These are phyloP conservation scores for Endocarpon pusillum DNA, from an alignment of 495 filamentous ascomycete genomes.

Conservation along the genomic window DNA sequence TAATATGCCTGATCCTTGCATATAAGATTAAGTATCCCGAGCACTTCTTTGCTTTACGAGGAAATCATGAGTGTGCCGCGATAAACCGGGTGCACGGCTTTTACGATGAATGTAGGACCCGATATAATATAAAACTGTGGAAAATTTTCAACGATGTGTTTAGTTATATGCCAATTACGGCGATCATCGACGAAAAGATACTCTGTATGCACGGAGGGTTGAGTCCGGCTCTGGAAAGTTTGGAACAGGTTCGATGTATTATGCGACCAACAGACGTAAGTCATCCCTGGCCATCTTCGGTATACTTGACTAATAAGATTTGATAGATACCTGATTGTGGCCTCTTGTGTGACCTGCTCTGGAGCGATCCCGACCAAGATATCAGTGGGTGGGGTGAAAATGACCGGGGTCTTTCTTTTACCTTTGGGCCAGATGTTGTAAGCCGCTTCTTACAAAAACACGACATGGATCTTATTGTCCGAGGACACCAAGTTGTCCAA, in stretches of 20 bases:
- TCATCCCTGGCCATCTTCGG: neutral
- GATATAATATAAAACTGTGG: slow-evolving; percentile 99
- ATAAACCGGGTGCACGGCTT: slow-evolving; percentile 99
- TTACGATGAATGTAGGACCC: slow-evolving; percentile 98
- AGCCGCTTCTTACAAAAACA: slow-evolving; percentile 98
- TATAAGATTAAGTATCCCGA: slow-evolving; percentile 99
- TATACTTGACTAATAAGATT: slow-evolving; percentile 5
- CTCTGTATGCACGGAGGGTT: slow-evolving; percentile 99
- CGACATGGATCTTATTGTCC: slow-evolving; percentile 98
- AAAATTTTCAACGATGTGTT: slow-evolving; percentile 99
- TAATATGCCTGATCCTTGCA: slow-evolving; percentile 91
- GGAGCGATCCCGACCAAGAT: slow-evolving; percentile 98
- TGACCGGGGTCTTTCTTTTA: slow-evolving; percentile 96
- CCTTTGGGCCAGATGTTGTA: slow-evolving; percentile 94
- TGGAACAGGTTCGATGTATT: slow-evolving; percentile 98
- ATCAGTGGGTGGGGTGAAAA: slow-evolving; percentile 99
- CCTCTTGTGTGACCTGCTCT: slow-evolving; percentile 89
- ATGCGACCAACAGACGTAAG: slow-evolving; percentile 98
- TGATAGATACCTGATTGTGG: slow-evolving; percentile 92
- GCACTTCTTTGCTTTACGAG: slow-evolving; percentile 97
- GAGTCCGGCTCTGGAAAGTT: slow-evolving; percentile 94
- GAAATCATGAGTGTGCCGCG: slow-evolving; percentile 97
- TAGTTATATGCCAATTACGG: slow-evolving; percentile 98
- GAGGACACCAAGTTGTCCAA: slow-evolving; percentile 97
- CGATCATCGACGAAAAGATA: slow-evolving; percentile 99